Percentiles rank a stretch among this genome's conserved stretches.
phyloP scores from a whole-genome alignment of 108 stramenopile species.

The Chaetoceros muelleri region DNA sequence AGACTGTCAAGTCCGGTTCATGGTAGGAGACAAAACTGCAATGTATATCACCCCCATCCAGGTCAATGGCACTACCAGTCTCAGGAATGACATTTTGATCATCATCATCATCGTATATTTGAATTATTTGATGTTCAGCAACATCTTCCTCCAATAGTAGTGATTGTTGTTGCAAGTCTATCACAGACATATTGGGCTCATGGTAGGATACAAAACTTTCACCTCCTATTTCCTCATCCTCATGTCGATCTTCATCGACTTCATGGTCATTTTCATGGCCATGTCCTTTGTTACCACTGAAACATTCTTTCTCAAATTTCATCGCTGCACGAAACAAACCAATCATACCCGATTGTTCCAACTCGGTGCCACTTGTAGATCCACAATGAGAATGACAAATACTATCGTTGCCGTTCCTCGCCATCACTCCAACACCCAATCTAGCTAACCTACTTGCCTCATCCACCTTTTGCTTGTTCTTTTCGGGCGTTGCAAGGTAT shows the following conservation, averaged over 20 bases:
- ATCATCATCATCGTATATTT: no score
- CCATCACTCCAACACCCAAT: background rate
- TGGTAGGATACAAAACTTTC: background rate
- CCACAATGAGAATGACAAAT: background rate
- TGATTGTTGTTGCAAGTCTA: background rate
- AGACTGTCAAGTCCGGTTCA: background rate
- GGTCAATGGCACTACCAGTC: background rate
- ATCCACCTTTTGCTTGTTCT: constrained; percentile 1
- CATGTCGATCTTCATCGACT: background rate
- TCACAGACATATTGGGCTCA: background rate
- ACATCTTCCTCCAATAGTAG: background rate
- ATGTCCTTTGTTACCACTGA: no score
- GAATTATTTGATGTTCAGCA: no score
- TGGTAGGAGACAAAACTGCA: background rate
- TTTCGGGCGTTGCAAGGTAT: constrained; percentile 24
- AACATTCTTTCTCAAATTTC: background rate
- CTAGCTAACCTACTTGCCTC: background rate
- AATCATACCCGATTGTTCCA: background rate
- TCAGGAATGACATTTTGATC: background rate
- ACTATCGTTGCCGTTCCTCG: background rate
- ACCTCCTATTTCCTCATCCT: background rate
- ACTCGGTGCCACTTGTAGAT: background rate
- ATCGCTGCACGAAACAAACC: background rate
- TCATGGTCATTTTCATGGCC: background rate
- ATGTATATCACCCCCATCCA: background rate